Evolutionary conservation across 176 grass and related monocot species (phyloP), one percentile per base, ranked within the genome.

Genomic region (Oryza glaberrima): DNA sequence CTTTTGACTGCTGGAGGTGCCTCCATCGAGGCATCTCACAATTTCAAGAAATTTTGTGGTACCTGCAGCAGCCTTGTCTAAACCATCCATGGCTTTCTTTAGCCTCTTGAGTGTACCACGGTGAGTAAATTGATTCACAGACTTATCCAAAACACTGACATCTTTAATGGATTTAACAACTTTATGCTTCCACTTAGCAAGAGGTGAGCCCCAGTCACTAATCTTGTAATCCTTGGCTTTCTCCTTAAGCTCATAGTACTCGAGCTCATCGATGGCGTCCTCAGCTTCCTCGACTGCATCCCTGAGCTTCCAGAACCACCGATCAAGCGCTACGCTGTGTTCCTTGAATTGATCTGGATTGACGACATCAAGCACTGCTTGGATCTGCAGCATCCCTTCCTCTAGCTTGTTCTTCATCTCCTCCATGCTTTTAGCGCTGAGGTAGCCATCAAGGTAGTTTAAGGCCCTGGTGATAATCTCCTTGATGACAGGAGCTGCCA

Each of bases 241-340:
- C 70, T 81, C 77, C 54, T 73, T 44, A 6, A 82, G 64, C 58
- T 87, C 70, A n/a, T 87, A 56, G 52, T 56, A 56, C 52, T 56
- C 85, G 2, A 87, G 23, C 70, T 82, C 85, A 67, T 87, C 85
- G 38, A 87, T 40, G 2, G 35, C 77, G 19, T 87, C 85, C 8
- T 87, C 85, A 3, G 78, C 85, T 26, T 67, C 32, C 70, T 73
- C 76, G 4, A 80, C 65, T 23, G 32, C 84, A 72, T 80, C 67
- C 48, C 84, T 79, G 66, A 86, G 72, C 77, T 61, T 63, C 84
- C 84, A 86, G 19, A 86, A 26, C 48, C 48, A 51, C 9, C 0
- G 13, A 51, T 51, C 48, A 0, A 51, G 14, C 13, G 11, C 48
- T 5, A 15, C 9, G 48, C 48, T 51, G 13, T 16, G 13, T 3